Conservation (phyloP, 768 basidiomycete genomes). For the Leccinum disarticulatum region DNA sequence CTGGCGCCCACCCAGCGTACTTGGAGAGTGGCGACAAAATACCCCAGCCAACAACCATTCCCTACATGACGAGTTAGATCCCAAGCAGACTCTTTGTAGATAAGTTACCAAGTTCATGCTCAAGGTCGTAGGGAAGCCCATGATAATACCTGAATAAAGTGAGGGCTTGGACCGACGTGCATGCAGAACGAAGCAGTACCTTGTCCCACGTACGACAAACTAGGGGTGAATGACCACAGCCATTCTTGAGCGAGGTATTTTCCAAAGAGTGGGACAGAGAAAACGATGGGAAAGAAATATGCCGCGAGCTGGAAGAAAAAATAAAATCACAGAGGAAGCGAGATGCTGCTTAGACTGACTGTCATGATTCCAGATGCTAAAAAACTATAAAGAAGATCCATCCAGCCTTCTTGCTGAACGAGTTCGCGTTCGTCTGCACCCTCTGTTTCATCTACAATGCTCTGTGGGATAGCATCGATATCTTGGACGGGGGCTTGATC, state of each 20-base stretch:
- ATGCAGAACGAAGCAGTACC: constrained; percentile 37
- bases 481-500: constrained; percentile 26
- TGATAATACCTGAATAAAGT: constrained; percentile 75
- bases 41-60: constrained; percentile 97
- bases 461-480: constrained; percentile 9
- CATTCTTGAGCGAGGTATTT: constrained; percentile 79
- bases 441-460: constrained; percentile 30
- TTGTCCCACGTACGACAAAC: constrained; percentile 90
- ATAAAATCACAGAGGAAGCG: constrained; percentile 1
- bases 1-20: constrained; percentile 86
- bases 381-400: constrained; percentile 77
- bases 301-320: constrained; percentile 59
- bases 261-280: constrained; percentile 85
- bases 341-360: constrained; percentile 42
- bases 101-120: constrained; percentile 83
- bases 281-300: constrained; percentile 88
- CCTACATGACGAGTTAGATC: constrained; percentile 43
- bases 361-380: constrained; percentile 71
- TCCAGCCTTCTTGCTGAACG: constrained; percentile 73
- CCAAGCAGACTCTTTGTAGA: constrained; percentile 16
- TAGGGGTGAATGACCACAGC: constrained; percentile 94
- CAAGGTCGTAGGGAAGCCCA: constrained; percentile 93
- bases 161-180: neutral
- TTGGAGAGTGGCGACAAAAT: constrained; percentile 89
- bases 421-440: constrained; percentile 41